Percentiles rank a stretch among this genome's conserved stretches.
Evolutionary conservation across 495 filamentous ascomycete genomes (phyloP).

Genomic region (Sordaria brevicollis): DNA sequence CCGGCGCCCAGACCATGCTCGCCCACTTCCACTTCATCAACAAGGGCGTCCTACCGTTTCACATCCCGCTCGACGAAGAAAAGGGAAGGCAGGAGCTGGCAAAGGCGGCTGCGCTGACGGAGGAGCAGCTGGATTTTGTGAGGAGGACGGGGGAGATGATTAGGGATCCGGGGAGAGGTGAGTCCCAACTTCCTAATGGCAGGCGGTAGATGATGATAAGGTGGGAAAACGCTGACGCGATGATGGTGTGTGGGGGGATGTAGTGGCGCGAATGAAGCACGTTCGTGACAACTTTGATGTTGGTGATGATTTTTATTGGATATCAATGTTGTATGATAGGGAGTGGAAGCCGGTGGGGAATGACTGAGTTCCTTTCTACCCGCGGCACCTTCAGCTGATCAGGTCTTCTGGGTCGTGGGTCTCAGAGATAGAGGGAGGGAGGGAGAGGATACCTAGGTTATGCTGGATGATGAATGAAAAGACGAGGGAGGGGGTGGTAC

Average conservation of each 20-base stretch:
- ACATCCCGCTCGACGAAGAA: slow-evolving; percentile 4
- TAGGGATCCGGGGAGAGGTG: slow-evolving; percentile 6
- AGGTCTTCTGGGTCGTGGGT: too few relatives aligned
- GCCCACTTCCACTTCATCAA: slow-evolving; percentile 35
- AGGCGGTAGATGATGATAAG: neutral
- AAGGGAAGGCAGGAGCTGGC: slow-evolving; percentile 8
- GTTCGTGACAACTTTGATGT: slow-evolving; percentile 3
- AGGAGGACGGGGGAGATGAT: slow-evolving; percentile 9
- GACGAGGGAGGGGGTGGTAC: too few relatives aligned
- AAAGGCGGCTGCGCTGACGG: slow-evolving; percentile 13
- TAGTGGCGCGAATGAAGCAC: slow-evolving; percentile 5
- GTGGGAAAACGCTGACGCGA: neutral
- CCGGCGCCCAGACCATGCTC: slow-evolving; percentile 32
- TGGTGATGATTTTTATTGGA: slow-evolving; percentile 16
- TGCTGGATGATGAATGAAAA: too few relatives aligned
- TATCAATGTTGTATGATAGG: slow-evolving; percentile 17
- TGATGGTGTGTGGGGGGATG: too few relatives aligned
- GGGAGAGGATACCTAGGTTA: too few relatives aligned
- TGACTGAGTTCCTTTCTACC: too few relatives aligned
- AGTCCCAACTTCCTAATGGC: neutral
- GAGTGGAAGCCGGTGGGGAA: slow-evolving; percentile 12
- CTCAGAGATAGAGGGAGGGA: too few relatives aligned
- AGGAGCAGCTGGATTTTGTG: slow-evolving; percentile 16
- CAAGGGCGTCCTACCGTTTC: slow-evolving; percentile 23
- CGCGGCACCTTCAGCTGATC: too few relatives aligned